Evolutionary conservation across 345 rosid genomes (phyloP), one percentile per base, ranked within the genome.

Genomic region (Populus pruinosa): DNA sequence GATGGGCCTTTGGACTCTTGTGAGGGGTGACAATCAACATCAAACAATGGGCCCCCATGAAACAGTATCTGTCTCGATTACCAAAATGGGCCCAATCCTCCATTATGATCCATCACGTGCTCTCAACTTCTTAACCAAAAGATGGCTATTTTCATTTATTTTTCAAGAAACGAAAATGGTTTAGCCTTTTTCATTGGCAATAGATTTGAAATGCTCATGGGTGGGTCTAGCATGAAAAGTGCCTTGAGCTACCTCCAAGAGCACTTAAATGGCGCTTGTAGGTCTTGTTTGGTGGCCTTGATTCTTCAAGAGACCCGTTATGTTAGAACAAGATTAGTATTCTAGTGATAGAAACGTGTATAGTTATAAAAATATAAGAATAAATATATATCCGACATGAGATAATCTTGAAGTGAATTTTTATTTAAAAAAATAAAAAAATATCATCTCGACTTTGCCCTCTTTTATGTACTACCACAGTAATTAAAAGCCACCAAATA

Each of bases 51-150:
- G 76, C 70, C 83, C 78, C 14, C 49, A 20, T 27, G 6, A 2
- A 49, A 18, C 44, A 36, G 36, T 39, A 23, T 27, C 17, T 25
- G 73, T 59, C 72, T 29, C 20, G 17, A 33, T 18, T 62, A 59
- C 29, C 4, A 20, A 10, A 31, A 49, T 49, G 78, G 80, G 76
- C 78, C 85, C 82, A 72, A 8, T 63, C 76, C 23, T 76, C 76
- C 50, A 76, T 76, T 67, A 76, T 79, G 68, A 72, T 69, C 63
- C 67, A 6, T 47, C 69, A 21, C 74, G 36, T 59, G 43, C 18
- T 38, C 41, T 29, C 9, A 23, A 6, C 1, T 16, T 18, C 64
- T 39, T 2, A 21, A 20, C 4, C 9, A 21, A 55, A 56, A 56
- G 27, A n/a, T 21, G 62, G 27, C 62, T 50, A 14, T 47, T 47